Evolutionary conservation across 2,329 filamentous ascomycete species (phyloP).

Genomic region (Trichoderma semiorbis): DNA sequence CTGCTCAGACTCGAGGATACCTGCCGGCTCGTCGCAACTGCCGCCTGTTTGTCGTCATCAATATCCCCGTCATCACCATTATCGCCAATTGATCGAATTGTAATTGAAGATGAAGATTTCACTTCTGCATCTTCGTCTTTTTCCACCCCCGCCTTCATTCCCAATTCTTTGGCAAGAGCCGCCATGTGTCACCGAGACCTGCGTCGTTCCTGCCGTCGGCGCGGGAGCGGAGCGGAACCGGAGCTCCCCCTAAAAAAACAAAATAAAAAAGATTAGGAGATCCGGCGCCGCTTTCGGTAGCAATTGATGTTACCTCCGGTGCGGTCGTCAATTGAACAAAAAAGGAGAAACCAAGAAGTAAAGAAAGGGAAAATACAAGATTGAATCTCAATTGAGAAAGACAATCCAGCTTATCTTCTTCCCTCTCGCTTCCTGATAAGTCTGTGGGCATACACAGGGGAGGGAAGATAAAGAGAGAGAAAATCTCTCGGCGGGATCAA

Average conservation of each 20-base stretch:
- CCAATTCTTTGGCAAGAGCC: not conserved
- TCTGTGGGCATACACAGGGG: not conserved
- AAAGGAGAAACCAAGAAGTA: not conserved
- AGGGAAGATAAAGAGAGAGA: not conserved
- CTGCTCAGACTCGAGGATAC: not conserved
- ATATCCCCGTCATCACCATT: not conserved
- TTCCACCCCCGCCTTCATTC: not conserved
- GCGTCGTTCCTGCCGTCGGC: not conserved
- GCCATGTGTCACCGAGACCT: not conserved
- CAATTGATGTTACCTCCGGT: not conserved
- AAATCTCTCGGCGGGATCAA: not conserved
- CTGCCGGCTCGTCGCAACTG: not conserved
- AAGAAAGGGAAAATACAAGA: not conserved
- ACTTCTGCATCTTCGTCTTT: not conserved
- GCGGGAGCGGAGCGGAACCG: not conserved
- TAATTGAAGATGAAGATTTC: not conserved
- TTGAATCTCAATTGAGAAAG: not conserved
- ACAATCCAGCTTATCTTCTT: not conserved
- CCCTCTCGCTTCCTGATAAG: not conserved
- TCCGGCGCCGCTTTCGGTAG: not conserved
- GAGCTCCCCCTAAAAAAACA: not conserved
- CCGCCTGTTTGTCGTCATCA: not conserved
- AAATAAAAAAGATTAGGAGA: not conserved
- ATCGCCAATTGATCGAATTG: not conserved
- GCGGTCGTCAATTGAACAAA: not conserved